These are phyloP conservation scores for Elsinoe perseae DNA, from an alignment of 2,329 filamentous ascomycete species.

Conservation along the genomic window DNA sequence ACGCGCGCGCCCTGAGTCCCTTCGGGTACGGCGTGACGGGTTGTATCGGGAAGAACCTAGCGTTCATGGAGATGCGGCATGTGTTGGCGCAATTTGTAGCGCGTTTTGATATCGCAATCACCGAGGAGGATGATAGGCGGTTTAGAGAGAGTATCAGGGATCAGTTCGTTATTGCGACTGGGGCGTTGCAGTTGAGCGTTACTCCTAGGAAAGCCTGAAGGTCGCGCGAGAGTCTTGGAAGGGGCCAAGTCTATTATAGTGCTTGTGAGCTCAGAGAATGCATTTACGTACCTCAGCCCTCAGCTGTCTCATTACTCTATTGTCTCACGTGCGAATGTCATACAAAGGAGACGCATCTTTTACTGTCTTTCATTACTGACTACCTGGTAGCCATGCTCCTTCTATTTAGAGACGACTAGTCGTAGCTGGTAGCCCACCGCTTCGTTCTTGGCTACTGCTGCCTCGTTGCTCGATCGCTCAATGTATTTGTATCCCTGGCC, in stretches of 20 bases:
- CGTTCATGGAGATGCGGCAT: constrained; percentile 32
- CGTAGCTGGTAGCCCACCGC: too few species aligned
- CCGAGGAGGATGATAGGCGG: constrained; percentile 31
- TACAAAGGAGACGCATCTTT: constrained; percentile 3
- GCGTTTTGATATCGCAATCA: constrained; percentile 33
- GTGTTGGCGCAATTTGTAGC: constrained; percentile 30
- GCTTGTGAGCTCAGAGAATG: too few species aligned
- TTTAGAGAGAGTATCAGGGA: constrained; percentile 26
- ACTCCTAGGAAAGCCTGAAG: background rate
- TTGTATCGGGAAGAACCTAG: constrained; percentile 35
- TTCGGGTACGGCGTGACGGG: constrained; percentile 29
- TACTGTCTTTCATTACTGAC: constrained; percentile 3
- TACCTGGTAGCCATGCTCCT: background rate
- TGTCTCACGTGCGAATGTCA: background rate
- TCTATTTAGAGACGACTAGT: too few species aligned
- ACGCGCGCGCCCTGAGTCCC: constrained; percentile 30
- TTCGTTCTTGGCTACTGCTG: too few species aligned
- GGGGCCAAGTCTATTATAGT: too few species aligned
- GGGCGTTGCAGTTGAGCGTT: background rate
- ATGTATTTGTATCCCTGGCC: too few species aligned
- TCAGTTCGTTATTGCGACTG: background rate
- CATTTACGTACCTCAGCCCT: too few species aligned
- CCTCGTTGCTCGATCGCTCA: too few species aligned
- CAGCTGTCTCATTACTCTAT: background rate
- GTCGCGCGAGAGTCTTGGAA: background rate